Conservation (phyloP, 345 rosid genomes). For the sweet orange (Citrus sinensis) region DVS_A1.0 CM039165.1:29827001-29827500, state of each 20-base stretch:
- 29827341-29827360: constrained; percentile 96
- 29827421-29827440: constrained; percentile 45
- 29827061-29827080: not conserved
- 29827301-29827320: constrained; percentile 83
- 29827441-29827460: not conserved
- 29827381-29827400: constrained; percentile 81
- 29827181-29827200: constrained; percentile 73
- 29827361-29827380: constrained; percentile 84
- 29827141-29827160: constrained; percentile 17
- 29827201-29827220: constrained; percentile 82
- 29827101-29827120: not conserved
- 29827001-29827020: not conserved
- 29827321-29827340: constrained; percentile 83
- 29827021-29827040: no score
- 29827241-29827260: constrained; percentile 74
- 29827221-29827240: constrained; percentile 66
- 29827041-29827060: not conserved
- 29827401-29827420: constrained; percentile 94
- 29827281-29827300: constrained; percentile 97
- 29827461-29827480: not conserved
- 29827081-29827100: constrained; percentile 7
- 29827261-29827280: constrained; percentile 80
- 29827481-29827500: not conserved
- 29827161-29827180: constrained; percentile 84
- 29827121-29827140: not conserved